These are phyloP conservation scores for Triadica sebifera DNA, from an alignment of 345 rosid species.

Conservation along the genomic window DNA sequence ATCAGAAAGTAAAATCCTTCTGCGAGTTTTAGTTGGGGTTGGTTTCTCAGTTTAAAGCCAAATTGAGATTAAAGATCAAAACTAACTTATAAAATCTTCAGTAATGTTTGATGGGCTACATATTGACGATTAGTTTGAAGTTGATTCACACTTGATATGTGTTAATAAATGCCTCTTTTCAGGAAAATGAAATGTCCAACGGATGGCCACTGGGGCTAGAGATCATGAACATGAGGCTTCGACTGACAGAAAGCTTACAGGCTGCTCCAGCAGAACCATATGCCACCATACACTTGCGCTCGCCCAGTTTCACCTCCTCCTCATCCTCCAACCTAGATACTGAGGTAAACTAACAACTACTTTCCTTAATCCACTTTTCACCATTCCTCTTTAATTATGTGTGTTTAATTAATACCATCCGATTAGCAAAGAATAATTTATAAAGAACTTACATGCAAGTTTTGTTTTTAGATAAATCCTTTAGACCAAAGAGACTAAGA, in stretches of 20 bases:
- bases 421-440: not conserved
- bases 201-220: constrained; percentile 65
- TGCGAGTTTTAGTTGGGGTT: too few species aligned
- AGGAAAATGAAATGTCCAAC: constrained; percentile 35
- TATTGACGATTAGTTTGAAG: not conserved
- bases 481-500: too few species aligned
- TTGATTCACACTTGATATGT: not conserved
- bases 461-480: too few species aligned
- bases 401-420: not conserved
- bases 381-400: too few species aligned
- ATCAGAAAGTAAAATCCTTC: too few species aligned
- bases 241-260: constrained; percentile 22
- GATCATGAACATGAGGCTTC: constrained; percentile 42
- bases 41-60: too few species aligned
- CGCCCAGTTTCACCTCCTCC: constrained; percentile 41
- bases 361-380: not conserved
- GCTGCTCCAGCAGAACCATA: constrained; percentile 26
- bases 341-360: constrained; percentile 36
- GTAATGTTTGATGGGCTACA: too few species aligned
- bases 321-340: constrained; percentile 59
- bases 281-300: constrained; percentile 21
- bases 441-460: too few species aligned
- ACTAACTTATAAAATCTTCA: too few species aligned
- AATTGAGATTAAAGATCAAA: too few species aligned
- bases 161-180: too few species aligned